These are phyloP conservation scores for Pseudopyricularia javanii DNA, from an alignment of 2,329 filamentous ascomycete genomes.

Conservation along the genomic window DNA sequence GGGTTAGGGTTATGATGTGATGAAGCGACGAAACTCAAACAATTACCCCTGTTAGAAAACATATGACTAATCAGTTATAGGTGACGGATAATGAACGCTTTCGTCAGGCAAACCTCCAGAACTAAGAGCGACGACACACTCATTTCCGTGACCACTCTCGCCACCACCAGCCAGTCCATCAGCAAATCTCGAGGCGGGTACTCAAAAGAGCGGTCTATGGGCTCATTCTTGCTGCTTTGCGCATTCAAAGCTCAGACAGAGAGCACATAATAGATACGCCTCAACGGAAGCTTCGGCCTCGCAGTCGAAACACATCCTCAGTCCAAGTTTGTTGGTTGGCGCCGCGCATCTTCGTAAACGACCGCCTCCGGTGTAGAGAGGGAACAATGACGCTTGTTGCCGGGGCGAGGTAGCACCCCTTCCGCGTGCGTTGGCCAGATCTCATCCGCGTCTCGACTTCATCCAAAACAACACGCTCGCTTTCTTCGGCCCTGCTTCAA, in stretches of 20 bases:
- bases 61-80: no score
- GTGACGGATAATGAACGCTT: no score
- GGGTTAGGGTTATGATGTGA: no score
- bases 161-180: not conserved
- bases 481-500: not conserved
- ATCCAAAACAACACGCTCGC: not conserved
- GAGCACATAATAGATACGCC: not conserved
- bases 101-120: no score
- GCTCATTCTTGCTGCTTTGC: not conserved
- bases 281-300: not conserved
- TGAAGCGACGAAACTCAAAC: no score
- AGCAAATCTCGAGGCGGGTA: not conserved
- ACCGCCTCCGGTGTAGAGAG: not conserved
- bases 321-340: not conserved
- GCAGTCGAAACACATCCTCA: not conserved
- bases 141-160: not conserved
- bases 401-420: slow-evolving; percentile 2
- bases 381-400: slow-evolving; percentile 1
- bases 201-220: not conserved
- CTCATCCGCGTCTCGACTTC: not conserved
- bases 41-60: no score
- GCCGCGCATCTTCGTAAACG: not conserved
- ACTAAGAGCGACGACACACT: not conserved
- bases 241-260: not conserved
- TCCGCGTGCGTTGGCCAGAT: not conserved